These are phyloP conservation scores for Tanozyma kutaoensis DNA, from an alignment of 805 yeast species.

Conservation along the genomic window DNA sequence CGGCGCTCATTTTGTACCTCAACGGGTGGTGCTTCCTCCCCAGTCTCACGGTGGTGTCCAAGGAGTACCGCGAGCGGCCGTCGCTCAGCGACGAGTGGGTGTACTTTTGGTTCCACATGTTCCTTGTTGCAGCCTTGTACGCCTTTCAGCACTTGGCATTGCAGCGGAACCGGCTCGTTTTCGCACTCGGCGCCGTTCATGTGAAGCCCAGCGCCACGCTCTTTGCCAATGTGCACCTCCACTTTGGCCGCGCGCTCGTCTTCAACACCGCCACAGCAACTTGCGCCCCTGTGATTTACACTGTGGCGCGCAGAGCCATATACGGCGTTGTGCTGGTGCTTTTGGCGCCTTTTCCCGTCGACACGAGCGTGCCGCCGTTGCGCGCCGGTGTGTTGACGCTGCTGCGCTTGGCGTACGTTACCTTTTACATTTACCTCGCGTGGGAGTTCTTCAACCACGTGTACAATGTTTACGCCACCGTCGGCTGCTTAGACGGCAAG, in stretches of 20 bases:
- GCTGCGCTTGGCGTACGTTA: conserved; percentile 14
- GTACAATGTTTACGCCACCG: conserved; percentile 51
- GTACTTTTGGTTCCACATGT: conserved; percentile 34
- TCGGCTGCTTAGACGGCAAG: conserved; percentile 61
- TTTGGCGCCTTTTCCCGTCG: conserved; percentile 16
- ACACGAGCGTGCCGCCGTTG: conserved; percentile 27
- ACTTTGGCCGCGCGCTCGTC: conserved; percentile 24
- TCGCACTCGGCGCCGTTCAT: conserved; percentile 24
- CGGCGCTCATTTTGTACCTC: conserved; percentile 10
- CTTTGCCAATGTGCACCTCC: conserved; percentile 10
- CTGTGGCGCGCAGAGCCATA: conserved; percentile 24
- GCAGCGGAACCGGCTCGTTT: conserved; percentile 41
- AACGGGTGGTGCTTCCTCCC: conserved; percentile 13
- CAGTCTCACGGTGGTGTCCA: conserved; percentile 18
- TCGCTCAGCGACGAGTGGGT: conserved; percentile 30
- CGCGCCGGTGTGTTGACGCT: conserved; percentile 8
- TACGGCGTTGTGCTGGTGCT: conserved; percentile 22
- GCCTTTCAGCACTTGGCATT: conserved; percentile 35
- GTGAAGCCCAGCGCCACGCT: conserved; percentile 24
- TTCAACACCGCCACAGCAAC: conserved; percentile 15
- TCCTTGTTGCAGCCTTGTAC: conserved; percentile 30
- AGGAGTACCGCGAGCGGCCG: conserved; percentile 25
- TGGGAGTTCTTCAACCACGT: conserved; percentile 49
- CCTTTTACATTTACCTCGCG: conserved; percentile 20
- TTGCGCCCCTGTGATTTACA: conserved; percentile 24